Base-by-base conservation (phyloP, 1,139 yeast species). In the Geotrichum macrosporum region DNA sequence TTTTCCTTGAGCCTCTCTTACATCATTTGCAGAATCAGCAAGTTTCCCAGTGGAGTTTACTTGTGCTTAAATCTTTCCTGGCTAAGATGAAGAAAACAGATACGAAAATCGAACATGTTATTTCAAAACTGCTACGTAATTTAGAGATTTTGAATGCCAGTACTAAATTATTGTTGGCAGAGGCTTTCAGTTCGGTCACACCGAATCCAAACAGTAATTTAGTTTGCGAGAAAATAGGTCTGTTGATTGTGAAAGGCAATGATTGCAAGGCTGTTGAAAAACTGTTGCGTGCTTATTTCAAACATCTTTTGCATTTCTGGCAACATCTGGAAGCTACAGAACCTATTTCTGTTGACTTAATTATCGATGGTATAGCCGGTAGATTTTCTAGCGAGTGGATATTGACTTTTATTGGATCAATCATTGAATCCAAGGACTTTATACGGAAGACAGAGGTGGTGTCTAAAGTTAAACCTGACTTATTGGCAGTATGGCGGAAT, bases 321-420 rank as follows among this genome's bases (percentile, higher is more conserved):
- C 47, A 32, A 6, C 39, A 37, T 20, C 52, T 46, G 12, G 43
- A 41, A 15, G 42, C 44, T 6, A 46, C 45, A 3, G 58, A 55
- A 10, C 53, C 55, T 22, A 32, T 52, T 3, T 51, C 63, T 2
- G 41, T 55, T 1, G 67, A 67, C 9, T 70, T 72, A 13, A 62
- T 84, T 27, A 63, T 65, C 16, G 64, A 69, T 20, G 96, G 96
- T 0, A 67, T 87, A n/a, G 60, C 66, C 10, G 92, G 84, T 31
- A 74, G 84, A 55, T 84, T 85, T 33, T 76, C 82, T 55, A 78
- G 77, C 57, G 68, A 78, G 20, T 92, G 97, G 97, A 73, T 76
- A 45, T 62, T 72, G 30, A 69, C 77, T 8, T 60, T 81, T 29
- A 83, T 78, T n/a, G 58, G 65, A 3, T 57, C 58, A 5, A 38